phyloP scores from a whole-genome alignment of 805 yeast species.

The Spathaspora boniae region DNA sequence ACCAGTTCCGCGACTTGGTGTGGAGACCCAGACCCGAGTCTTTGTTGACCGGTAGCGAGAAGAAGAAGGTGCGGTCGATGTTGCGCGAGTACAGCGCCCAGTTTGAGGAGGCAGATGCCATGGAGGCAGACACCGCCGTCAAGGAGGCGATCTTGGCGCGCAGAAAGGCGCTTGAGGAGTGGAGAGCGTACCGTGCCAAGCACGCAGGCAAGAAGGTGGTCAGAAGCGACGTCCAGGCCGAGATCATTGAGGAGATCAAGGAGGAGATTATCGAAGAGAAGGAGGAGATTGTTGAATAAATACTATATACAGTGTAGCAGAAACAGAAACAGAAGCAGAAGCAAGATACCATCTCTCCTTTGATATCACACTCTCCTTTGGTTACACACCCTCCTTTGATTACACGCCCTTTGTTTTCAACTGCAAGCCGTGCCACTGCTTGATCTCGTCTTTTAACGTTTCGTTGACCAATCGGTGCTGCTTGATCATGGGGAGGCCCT shows the following conservation, averaged over 20 bases:
- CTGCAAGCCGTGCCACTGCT: conserved; percentile 94
- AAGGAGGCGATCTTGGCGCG: conserved; percentile 85
- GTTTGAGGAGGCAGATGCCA: conserved; percentile 91
- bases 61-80: conserved; percentile 87
- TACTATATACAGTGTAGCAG: neutral
- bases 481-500: conserved; percentile 79
- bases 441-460: conserved; percentile 76
- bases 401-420: conserved; percentile 55
- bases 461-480: conserved; percentile 90
- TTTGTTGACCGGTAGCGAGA: conserved; percentile 69
- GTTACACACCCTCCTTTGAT: no score
- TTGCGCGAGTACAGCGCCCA: conserved; percentile 85
- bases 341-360: no score
- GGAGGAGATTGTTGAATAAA: conserved; percentile 61
- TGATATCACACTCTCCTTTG: no score
- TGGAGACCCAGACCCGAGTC: conserved; percentile 98
- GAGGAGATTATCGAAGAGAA: conserved; percentile 71
- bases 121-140: conserved; percentile 91
- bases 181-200: conserved; percentile 74
- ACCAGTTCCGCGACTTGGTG: conserved; percentile 79
- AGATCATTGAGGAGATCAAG: conserved; percentile 67
- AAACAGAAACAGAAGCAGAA: no score
- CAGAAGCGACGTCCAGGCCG: conserved; percentile 46
- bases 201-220: conserved; percentile 33
- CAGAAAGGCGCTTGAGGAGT: conserved; percentile 75